Percentiles rank a stretch among this genome's conserved stretches.
Conservation (phyloP, 2,329 filamentous ascomycete genomes). For the Neurospora crassa region DNA sequence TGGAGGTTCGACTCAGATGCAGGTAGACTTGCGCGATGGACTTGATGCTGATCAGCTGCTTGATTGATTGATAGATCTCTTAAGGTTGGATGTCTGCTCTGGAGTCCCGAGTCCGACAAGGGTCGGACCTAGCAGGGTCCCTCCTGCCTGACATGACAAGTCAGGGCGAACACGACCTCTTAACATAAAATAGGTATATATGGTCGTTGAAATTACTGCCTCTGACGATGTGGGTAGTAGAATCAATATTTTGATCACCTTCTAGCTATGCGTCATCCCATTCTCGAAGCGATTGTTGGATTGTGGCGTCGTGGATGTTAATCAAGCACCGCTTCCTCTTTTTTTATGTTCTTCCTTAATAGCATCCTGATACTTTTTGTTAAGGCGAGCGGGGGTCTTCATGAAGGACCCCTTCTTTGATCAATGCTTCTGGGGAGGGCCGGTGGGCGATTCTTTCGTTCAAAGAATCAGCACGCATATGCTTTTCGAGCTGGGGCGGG, state of each 20-base stretch:
- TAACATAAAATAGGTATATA: background rate
- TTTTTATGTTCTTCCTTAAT: constrained; percentile 57
- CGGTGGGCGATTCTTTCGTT: constrained; percentile 79
- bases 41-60: too few species aligned
- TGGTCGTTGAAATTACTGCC: background rate
- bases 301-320: background rate
- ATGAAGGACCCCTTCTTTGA: constrained; percentile 71
- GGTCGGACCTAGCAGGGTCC: too few species aligned
- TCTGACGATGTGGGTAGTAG: background rate
- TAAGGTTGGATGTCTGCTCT: too few species aligned
- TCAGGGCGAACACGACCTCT: too few species aligned
- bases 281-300: background rate
- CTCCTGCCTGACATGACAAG: too few species aligned
- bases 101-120: too few species aligned
- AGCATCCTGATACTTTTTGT: constrained; percentile 48
- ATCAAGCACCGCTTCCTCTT: constrained; percentile 50
- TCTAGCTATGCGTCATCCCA: background rate
- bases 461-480: constrained; percentile 78
- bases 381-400: constrained; percentile 53
- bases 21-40: background rate
- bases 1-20: too few species aligned
- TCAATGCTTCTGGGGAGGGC: constrained; percentile 64
- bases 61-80: too few species aligned
- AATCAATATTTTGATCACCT: background rate
- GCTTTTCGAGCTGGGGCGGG: constrained; percentile 54